phyloP scores from a whole-genome alignment of 2,329 filamentous ascomycete species.

The Sarocladium strictum region DNA sequence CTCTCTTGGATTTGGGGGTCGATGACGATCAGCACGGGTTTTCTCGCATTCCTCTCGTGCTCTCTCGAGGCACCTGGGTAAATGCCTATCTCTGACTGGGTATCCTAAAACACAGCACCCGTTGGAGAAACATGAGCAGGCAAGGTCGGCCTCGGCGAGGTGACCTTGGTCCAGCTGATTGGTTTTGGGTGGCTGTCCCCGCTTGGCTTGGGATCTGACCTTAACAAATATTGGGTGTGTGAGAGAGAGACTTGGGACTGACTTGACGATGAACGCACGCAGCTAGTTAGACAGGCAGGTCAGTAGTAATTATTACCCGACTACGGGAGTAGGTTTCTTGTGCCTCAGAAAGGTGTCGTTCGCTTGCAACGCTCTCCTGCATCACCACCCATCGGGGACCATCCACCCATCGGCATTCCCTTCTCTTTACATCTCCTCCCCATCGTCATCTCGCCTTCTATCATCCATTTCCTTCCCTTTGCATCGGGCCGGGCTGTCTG shows the following conservation, averaged over 20 bases:
- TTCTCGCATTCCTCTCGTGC: not conserved
- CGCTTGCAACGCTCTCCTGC: not conserved
- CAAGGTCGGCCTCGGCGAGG: not conserved
- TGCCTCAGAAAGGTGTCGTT: too few species aligned
- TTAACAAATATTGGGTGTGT: not conserved
- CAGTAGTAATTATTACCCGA: too few species aligned
- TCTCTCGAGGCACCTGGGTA: not conserved
- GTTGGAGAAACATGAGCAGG: not conserved
- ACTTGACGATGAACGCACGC: conserved; percentile 4
- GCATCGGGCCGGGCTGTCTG: not conserved
- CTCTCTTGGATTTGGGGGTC: too few species aligned
- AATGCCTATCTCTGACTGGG: too few species aligned
- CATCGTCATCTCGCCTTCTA: not conserved
- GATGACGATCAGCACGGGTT: not conserved
- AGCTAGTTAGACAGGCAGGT: not conserved
- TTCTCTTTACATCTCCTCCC: not conserved
- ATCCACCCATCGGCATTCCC: not conserved
- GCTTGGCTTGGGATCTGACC: conserved; percentile 6
- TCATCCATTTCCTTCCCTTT: not conserved
- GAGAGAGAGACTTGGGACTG: not conserved
- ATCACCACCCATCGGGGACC: not conserved
- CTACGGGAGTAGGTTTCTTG: too few species aligned
- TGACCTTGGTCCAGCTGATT: conserved; percentile 2
- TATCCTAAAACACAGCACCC: not conserved
- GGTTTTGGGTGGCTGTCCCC: conserved; percentile 4